These are phyloP conservation scores for Selenicereus undatus DNA, from an alignment of 148 eudicot species.

Conservation along the genomic window DNA sequence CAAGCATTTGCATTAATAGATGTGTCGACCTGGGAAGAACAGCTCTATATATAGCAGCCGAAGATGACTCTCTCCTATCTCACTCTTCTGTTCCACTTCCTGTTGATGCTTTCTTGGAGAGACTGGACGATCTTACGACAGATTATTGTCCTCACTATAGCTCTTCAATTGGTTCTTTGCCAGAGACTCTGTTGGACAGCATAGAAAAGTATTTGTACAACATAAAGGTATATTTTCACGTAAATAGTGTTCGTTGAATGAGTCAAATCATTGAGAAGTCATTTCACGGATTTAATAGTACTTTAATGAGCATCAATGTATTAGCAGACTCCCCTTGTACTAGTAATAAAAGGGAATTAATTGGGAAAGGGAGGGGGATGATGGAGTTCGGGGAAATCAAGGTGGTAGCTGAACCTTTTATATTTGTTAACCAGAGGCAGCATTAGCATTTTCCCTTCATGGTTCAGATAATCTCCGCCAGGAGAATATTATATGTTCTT, in stretches of 20 bases:
- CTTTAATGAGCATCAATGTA: background rate
- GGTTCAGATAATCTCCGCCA: too few relatives aligned
- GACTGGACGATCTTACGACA: slow-evolving; percentile 66
- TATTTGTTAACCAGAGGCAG: too few relatives aligned
- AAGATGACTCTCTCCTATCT: slow-evolving; percentile 86
- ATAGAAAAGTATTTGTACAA: slow-evolving; percentile 69
- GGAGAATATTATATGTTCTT: too few relatives aligned
- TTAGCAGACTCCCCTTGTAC: background rate
- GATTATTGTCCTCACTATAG: slow-evolving; percentile 61
- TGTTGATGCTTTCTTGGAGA: slow-evolving; percentile 72
- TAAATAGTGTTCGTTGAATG: background rate
- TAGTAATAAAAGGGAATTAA: background rate
- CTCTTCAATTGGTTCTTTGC: slow-evolving; percentile 60
- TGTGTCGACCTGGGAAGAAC: slow-evolving; percentile 67
- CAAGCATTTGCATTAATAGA: slow-evolving; percentile 68
- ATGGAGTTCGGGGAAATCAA: too few relatives aligned
- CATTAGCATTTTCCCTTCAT: too few relatives aligned
- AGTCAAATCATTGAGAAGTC: background rate
- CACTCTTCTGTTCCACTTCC: slow-evolving; percentile 95
- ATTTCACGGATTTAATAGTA: background rate
- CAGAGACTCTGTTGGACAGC: slow-evolving; percentile 62
- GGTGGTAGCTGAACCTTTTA: too few relatives aligned
- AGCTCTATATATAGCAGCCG: slow-evolving; percentile 80
- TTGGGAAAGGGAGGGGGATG: too few relatives aligned
- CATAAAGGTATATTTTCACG: slow-evolving; percentile 45